Evolutionary conservation across 1,139 yeast species (phyloP).

Genomic region (Hyphopichia khmerensis): DNA sequence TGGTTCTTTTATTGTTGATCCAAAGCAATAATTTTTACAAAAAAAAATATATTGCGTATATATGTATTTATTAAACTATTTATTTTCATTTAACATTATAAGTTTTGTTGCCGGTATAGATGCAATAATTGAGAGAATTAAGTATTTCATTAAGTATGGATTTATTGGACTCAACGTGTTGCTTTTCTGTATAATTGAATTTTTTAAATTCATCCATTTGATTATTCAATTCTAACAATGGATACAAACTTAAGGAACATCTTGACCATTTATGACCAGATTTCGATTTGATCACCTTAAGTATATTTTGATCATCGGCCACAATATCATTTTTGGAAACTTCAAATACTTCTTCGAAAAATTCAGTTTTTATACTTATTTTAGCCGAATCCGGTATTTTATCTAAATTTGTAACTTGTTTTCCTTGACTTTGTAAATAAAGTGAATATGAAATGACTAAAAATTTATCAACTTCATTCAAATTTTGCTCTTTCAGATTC

Average conservation of each 20-base stretch:
- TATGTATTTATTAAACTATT: neutral
- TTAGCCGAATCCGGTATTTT: slow-evolving; percentile 16
- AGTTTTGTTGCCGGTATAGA: slow-evolving; percentile 31
- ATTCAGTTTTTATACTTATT: slow-evolving; percentile 25
- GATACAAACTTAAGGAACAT: slow-evolving; percentile 37
- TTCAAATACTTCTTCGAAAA: slow-evolving; percentile 27
- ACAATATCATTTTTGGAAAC: slow-evolving; percentile 8
- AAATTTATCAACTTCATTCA: slow-evolving; percentile 22
- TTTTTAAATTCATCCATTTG: slow-evolving; percentile 32
- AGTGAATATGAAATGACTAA: slow-evolving; percentile 21
- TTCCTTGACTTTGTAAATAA: slow-evolving; percentile 8
- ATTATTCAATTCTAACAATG: slow-evolving; percentile 35
- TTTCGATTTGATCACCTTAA: slow-evolving; percentile 21
- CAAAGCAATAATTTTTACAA: no score
- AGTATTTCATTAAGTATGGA: slow-evolving; percentile 16
- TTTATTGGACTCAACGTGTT: neutral
- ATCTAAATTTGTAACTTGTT: neutral
- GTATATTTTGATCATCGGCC: slow-evolving; percentile 8
- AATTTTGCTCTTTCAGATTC: neutral
- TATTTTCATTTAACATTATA: slow-evolving; percentile 9
- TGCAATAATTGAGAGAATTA: slow-evolving; percentile 26
- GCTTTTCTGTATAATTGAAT: slow-evolving; percentile 25
- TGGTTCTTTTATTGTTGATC: slow-evolving; percentile 4
- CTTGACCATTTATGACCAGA: slow-evolving; percentile 38
- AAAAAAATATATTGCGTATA: neutral